Conservation (phyloP, 208 protist genomes). For the Tetramitus jugosus region DNA sequence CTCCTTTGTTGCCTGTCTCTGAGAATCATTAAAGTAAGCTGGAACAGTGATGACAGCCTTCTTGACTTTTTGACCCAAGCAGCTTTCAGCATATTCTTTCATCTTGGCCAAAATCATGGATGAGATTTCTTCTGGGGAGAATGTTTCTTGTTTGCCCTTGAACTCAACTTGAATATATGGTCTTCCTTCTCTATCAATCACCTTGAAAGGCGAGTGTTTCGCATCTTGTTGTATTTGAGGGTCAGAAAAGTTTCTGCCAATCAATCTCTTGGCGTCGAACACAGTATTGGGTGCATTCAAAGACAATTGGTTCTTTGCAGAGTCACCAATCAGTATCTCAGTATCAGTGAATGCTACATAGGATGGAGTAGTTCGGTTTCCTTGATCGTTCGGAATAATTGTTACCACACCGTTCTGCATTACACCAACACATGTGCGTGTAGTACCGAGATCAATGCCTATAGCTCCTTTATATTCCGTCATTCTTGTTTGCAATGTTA, state of each 20-base stretch:
- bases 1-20: conserved; percentile 94
- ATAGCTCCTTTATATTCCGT: too few relatives aligned
- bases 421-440: conserved; percentile 92
- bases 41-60: conserved; percentile 92
- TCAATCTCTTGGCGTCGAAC: conserved; percentile 70
- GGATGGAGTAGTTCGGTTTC: conserved; percentile 89
- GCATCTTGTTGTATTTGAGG: conserved; percentile 79
- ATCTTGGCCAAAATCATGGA: conserved; percentile 85
- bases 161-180: conserved; percentile 60
- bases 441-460: too few relatives aligned
- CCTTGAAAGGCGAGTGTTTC: conserved; percentile 83
- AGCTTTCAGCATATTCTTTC: conserved; percentile 86
- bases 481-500: too few relatives aligned
- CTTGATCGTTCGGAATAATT: conserved; percentile 90
- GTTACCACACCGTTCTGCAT: conserved; percentile 86
- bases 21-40: too few relatives aligned
- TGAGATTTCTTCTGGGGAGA: conserved; percentile 79
- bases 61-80: conserved; percentile 78
- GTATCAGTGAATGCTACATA: conserved; percentile 86
- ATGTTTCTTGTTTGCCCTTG: conserved; percentile 56
- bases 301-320: conserved; percentile 75
- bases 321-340: conserved; percentile 71
- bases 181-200: conserved; percentile 55
- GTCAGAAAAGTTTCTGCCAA: conserved; percentile 84
- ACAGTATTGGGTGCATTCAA: conserved; percentile 70